Base-by-base conservation (phyloP, 2,329 filamentous ascomycete species). In the Cytospora piceae region DNA sequence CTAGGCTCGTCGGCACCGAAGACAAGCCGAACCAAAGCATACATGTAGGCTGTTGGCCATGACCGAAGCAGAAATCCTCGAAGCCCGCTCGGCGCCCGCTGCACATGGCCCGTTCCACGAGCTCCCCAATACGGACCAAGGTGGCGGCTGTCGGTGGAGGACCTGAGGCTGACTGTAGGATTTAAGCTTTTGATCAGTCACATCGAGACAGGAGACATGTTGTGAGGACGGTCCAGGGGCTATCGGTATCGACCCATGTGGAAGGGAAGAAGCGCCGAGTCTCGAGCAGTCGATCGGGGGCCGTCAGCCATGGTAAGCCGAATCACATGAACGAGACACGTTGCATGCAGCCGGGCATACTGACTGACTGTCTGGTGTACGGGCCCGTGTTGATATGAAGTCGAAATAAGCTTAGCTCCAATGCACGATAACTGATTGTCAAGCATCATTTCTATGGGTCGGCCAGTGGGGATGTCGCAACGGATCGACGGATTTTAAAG, bases 371-470 rank as follows among this genome's bases (percentile, higher is more conserved):
- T 17, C 17, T 42, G 17, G 17, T 42, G 39, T 17, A 42, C 8
- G 17, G 39, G 17, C 20, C 4, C 17, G 17, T 42, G 39, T 51
- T 24, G 29, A 24, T 24, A n/a, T 20, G 34, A 42, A 49, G 54
- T 58, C 62, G 46, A 54, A 58, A 67, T 56, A 61, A 67, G 65
- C 54, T 61, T 65, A 65, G 62, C 62, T 52, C 32, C 22, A 15
- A 20, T 58, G 58, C 55, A 52, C 32, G 22, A 27, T 8, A 37
- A 24, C 53, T 64, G 65, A 49, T 24, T 49, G n/a, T 9, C 1
- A 1, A 49, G n/a, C n/a, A 24, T 20, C n/a, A 24, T 2, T 49
- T 24, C 24, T 49, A 20, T 49, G 46, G 46, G 46, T 24, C 46
- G 14, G 11, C n/a, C 4, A 14, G 46, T 24, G 11, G 46, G 20